A percentile compares a stretch with the other conserved stretches of the same genome.
Evolutionary conservation across 306 rosid species (phyloP).

Genomic region (Trichosanthes truncata): DNA sequence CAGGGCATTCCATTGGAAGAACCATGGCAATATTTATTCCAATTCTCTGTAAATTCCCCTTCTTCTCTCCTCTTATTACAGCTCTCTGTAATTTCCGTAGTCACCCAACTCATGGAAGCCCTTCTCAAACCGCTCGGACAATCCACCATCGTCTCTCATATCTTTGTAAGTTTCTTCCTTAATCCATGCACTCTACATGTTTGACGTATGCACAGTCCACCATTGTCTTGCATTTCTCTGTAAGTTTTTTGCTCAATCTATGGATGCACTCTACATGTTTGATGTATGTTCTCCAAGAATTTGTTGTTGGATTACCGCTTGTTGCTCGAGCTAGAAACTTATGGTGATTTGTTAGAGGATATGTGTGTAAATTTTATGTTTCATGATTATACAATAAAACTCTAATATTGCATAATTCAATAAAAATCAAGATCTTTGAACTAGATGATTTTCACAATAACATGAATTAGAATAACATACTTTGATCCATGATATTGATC

Average conservation of each 20-base stretch:
- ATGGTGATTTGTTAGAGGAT: not conserved
- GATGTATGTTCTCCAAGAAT: not conserved
- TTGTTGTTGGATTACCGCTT: not conserved
- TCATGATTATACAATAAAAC: too few species aligned
- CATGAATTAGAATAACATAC: too few species aligned
- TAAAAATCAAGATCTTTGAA: too few species aligned
- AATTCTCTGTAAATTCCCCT: slow-evolving; percentile 28
- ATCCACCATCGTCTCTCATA: slow-evolving; percentile 50
- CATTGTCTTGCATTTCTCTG: slow-evolving; percentile 42
- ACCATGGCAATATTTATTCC: not conserved
- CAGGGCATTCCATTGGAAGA: not conserved
- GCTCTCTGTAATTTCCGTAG: slow-evolving; percentile 23
- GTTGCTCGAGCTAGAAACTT: not conserved
- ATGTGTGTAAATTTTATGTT: too few species aligned
- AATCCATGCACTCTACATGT: not conserved
- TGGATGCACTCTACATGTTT: not conserved
- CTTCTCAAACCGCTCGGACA: slow-evolving; percentile 52
- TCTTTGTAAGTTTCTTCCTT: slow-evolving; percentile 38
- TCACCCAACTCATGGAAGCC: slow-evolving; percentile 21
- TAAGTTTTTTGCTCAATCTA: slow-evolving; percentile 15
- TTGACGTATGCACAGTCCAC: slow-evolving; percentile 19
- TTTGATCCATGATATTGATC: too few species aligned
- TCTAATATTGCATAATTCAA: too few species aligned
- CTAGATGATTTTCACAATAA: too few species aligned
- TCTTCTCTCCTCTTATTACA: slow-evolving; percentile 47